Evolutionary conservation across 192 early-diverging fungal genomes (phyloP).

Genomic region (Backusella liffmaniae): DNA sequence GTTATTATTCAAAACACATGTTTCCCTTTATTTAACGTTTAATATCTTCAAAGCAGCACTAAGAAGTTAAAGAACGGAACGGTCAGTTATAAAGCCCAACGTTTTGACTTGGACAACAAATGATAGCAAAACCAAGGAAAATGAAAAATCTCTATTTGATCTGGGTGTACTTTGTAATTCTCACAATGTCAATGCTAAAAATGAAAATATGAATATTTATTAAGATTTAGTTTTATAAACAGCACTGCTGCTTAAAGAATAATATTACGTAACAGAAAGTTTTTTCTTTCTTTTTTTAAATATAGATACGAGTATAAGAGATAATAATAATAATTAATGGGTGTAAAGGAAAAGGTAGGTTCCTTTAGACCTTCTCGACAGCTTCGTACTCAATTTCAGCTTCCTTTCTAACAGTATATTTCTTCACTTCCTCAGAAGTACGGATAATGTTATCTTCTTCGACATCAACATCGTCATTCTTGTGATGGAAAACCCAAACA

Average conservation of each 20-base stretch:
- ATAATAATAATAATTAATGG: not conserved
- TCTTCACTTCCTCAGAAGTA: not conserved
- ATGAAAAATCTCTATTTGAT: too few relatives aligned
- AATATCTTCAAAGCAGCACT: not conserved
- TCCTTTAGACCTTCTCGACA: not conserved
- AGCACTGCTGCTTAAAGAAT: not conserved
- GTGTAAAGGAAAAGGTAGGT: not conserved
- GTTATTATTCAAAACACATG: not conserved
- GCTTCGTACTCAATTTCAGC: not conserved
- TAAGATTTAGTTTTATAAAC: not conserved
- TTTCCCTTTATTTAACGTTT: not conserved
- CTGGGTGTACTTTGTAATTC: not conserved
- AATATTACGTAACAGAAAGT: constrained; percentile 3
- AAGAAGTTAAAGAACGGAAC: not conserved
- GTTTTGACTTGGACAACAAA: too few relatives aligned
- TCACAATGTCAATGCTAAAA: not conserved
- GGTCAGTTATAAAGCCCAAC: not conserved
- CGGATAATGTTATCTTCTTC: constrained; percentile 37
- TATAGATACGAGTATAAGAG: not conserved
- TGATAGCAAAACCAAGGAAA: too few relatives aligned
- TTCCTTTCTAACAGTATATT: not conserved
- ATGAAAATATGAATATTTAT: constrained; percentile 8
- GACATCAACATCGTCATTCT: constrained; percentile 45
- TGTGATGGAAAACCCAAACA: constrained; percentile 50
- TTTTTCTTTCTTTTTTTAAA: not conserved